These are phyloP conservation scores for Gynochthodes officinalis DNA, from an alignment of 257 asterid species.

Conservation along the genomic window DNA sequence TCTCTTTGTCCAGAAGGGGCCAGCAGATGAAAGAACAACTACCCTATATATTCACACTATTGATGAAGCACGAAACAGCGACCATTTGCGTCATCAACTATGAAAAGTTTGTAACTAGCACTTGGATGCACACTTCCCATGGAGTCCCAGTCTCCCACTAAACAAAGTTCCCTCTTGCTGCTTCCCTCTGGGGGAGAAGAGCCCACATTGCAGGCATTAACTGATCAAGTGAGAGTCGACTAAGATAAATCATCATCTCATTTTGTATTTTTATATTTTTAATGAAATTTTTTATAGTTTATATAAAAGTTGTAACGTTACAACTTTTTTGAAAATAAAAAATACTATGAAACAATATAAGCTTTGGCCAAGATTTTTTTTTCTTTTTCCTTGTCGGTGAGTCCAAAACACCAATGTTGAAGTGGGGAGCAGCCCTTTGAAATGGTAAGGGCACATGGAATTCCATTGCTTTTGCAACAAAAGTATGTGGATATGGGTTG, in stretches of 20 bases:
- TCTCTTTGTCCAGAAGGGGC: conserved; percentile 5
- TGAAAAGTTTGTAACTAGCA: neutral
- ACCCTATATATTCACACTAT: neutral
- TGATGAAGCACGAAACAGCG: neutral
- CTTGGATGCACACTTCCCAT: neutral
- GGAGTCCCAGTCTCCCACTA: conserved; percentile 9
- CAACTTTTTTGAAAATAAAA: too few species aligned
- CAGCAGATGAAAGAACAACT: neutral
- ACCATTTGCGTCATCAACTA: neutral
- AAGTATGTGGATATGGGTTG: neutral
- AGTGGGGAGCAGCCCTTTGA: too few species aligned
- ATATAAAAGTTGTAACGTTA: too few species aligned
- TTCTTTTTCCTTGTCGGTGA: too few species aligned
- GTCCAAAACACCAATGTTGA: too few species aligned
- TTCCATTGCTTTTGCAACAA: neutral
- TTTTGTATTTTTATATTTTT: too few species aligned
- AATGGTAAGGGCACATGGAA: conserved; percentile 11
- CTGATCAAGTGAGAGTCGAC: too few species aligned
- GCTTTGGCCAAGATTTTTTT: too few species aligned
- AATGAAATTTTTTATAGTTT: too few species aligned
- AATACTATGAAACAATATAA: too few species aligned
- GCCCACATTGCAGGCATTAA: too few species aligned
- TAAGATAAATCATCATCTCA: too few species aligned
- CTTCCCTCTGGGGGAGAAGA: neutral
- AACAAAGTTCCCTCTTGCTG: neutral